These are phyloP conservation scores for Nemania diffusa DNA, from an alignment of 2,329 filamentous ascomycete genomes.

Conservation along the genomic window DNA sequence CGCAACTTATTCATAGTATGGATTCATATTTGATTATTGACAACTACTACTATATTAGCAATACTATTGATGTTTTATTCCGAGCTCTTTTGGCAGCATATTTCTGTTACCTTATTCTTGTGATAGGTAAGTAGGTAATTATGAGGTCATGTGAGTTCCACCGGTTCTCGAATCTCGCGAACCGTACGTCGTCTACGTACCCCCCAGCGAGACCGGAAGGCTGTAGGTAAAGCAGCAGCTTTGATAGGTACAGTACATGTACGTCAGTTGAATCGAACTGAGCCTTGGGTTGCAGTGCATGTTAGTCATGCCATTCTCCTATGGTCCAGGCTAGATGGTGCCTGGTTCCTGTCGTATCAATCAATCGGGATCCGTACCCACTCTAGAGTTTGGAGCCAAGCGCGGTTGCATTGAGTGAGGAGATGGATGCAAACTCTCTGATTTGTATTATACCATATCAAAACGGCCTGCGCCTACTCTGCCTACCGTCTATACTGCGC, in stretches of 20 bases:
- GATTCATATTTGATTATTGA: background rate
- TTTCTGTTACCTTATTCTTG: background rate
- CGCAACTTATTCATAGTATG: background rate
- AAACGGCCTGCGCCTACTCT: background rate
- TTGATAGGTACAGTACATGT: conserved; percentile 8
- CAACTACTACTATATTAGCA: background rate
- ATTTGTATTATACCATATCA: conserved; percentile 11
- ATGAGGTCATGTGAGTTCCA: too few species aligned
- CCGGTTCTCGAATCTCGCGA: too few species aligned
- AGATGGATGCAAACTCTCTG: conserved; percentile 9
- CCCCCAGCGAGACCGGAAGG: background rate
- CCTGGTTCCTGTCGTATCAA: conserved; percentile 29
- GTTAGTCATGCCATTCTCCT: conserved; percentile 23
- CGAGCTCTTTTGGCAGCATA: background rate
- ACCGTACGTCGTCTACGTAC: too few species aligned
- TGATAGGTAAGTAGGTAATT: background rate
- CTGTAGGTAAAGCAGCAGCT: conserved; percentile 1
- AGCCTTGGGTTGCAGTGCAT: conserved; percentile 35
- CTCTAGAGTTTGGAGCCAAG: conserved; percentile 15
- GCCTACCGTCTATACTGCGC: background rate
- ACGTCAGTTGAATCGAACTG: conserved; percentile 7
- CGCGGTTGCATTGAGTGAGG: conserved; percentile 21
- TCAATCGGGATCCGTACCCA: conserved; percentile 30
- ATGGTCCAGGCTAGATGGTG: conserved; percentile 30
- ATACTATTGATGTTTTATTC: background rate